Evolutionary conservation across 805 yeast species (phyloP), one percentile per base, ranked within the genome.

Genomic region (Hanseniaspora clermontiae): DNA sequence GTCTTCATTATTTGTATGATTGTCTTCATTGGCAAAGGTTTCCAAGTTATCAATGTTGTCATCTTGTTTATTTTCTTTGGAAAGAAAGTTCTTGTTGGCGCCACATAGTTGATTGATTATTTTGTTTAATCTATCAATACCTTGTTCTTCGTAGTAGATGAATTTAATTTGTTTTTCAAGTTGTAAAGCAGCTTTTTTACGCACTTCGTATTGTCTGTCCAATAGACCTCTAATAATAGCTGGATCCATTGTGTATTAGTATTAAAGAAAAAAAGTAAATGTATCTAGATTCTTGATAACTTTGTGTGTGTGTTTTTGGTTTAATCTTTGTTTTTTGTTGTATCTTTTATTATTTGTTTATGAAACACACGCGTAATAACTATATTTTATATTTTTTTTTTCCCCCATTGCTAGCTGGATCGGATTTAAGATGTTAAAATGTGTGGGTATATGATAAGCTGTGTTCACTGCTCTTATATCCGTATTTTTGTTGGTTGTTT

Each of bases 181-280:
- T 62, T 84, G 88, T 58, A 80, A 73, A 1, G 95, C 93, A 0
- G 91, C 87, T 0, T 82, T 76, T 65, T 85, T 84, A 47, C 95
- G 75, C 67, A 82, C 83, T 61, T 85, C 95, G 65, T 85, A 85
- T 24, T 85, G 75, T 49, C 89, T 75, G 66, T 85, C 93, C 59
- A 78, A 76, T 43, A 85, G 74, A 7, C 90, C 89, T 63, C 82
- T 79, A 53, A 77, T 77, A 46, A 84, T 77, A 31, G 80, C 75
- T 63, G 79, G 82, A 58, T 84, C 91, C 79, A 61, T 58, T 19
- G 29, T 50, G 14, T 40, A 32, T 11, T 5, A 32, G n/a, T n/a
- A n/a, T n/a, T n/a, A 32, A 32, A 32, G 12, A 10, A 32, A 20
- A 12, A 9, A 48, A 1, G 31, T n/a, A 19, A 10, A n/a, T 42